Evolutionary conservation across 768 basidiomycete species (phyloP).

Genomic region (Lentinula lateritia): DNA sequence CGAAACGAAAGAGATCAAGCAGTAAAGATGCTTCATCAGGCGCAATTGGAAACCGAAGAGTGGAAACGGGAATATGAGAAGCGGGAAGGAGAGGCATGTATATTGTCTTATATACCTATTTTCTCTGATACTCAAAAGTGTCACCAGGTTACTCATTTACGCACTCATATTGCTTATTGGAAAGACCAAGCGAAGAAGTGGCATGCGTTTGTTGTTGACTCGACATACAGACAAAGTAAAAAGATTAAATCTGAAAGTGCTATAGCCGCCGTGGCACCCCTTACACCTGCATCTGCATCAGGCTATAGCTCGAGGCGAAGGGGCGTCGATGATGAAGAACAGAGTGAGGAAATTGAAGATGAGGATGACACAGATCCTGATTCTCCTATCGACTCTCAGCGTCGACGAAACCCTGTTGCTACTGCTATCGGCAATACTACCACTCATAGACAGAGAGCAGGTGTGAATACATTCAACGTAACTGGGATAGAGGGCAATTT

Average conservation of each 20-base stretch:
- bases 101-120: background rate
- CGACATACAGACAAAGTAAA: conserved; percentile 58
- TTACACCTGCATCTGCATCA: background rate
- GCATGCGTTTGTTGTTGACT: conserved; percentile 69
- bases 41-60: conserved; percentile 39
- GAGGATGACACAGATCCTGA: background rate
- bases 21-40: conserved; percentile 37
- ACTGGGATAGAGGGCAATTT: too few relatives aligned
- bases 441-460: background rate
- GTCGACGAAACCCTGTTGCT: too few relatives aligned
- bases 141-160: conserved; percentile 56
- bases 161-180: conserved; percentile 65
- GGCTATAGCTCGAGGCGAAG: background rate
- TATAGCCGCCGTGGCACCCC: background rate
- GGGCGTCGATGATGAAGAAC: background rate
- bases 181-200: conserved; percentile 72
- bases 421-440: background rate
- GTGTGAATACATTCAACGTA: background rate
- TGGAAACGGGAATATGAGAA: conserved; percentile 38
- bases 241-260: background rate
- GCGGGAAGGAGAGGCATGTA: conserved; percentile 44
- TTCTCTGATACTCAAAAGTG: conserved; percentile 51
- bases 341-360: background rate
- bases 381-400: background rate
- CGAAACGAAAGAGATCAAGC: conserved; percentile 28